Conservation (phyloP, 495 filamentous ascomycete genomes). For the Penicillium alfredii region DNA sequence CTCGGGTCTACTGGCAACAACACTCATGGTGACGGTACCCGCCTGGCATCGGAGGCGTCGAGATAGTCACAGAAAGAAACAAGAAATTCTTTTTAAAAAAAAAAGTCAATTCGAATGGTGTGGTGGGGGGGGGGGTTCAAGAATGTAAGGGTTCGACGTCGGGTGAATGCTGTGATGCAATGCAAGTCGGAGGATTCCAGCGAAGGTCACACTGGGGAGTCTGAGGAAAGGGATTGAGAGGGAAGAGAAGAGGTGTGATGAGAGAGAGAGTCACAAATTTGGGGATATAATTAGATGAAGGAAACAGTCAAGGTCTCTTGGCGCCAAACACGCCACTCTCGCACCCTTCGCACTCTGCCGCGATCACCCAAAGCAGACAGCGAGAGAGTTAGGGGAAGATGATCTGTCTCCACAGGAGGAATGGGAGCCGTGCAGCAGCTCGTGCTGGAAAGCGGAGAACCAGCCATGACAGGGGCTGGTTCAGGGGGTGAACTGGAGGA, state of each 20-base stretch:
- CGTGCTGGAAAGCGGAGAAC: conserved; percentile 23
- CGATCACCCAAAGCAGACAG: no score
- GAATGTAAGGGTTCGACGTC: conserved; percentile 23
- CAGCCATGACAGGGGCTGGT: conserved; percentile 19
- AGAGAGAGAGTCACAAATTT: neutral
- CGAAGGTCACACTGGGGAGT: conserved; percentile 1
- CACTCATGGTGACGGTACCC: conserved; percentile 32
- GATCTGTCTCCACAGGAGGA: conserved; percentile 25
- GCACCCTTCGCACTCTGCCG: neutral
- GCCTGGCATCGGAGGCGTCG: conserved; percentile 19
- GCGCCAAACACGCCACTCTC: neutral
- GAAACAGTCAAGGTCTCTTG: conserved; percentile 1
- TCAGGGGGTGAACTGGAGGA: no score
- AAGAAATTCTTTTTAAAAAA: no score
- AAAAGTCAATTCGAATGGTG: conserved; percentile 8
- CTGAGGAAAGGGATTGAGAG: neutral
- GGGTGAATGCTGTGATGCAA: conserved; percentile 14
- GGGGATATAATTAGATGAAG: conserved; percentile 1
- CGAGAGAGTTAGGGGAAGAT: conserved; percentile 9
- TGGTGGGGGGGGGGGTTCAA: conserved; percentile 8
- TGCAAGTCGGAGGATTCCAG: conserved; percentile 17
- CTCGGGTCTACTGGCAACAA: conserved; percentile 40
- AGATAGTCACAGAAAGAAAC: conserved; percentile 3
- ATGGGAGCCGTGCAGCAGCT: conserved; percentile 18
- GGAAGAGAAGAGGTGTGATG: no score